phyloP scores from a whole-genome alignment of 306 rosid species.

The Macrotyloma uniflorum region DNA sequence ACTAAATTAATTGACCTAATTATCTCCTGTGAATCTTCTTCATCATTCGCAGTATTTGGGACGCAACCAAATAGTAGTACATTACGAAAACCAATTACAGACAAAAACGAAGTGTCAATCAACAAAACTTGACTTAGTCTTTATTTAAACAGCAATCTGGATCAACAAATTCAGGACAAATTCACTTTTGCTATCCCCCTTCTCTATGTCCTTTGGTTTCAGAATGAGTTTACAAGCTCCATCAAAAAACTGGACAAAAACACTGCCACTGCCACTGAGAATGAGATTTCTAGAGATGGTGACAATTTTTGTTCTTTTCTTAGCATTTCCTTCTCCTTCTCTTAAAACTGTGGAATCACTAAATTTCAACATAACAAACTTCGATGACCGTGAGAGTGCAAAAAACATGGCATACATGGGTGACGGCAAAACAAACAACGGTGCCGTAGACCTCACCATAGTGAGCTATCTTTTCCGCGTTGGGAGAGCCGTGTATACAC shows the following conservation, averaged over 20 bases:
- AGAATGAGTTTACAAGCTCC: not conserved
- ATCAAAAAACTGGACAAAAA: not conserved
- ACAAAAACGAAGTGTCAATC: too few relatives aligned
- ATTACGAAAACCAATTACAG: too few relatives aligned
- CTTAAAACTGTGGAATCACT: conserved; percentile 12
- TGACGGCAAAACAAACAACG: conserved; percentile 30
- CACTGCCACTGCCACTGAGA: not conserved
- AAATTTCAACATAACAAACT: conserved; percentile 43
- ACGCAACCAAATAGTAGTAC: too few relatives aligned
- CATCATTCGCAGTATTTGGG: too few relatives aligned
- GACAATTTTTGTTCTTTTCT: not conserved
- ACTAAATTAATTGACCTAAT: too few relatives aligned
- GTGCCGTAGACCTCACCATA: conserved; percentile 33
- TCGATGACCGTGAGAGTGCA: not conserved
- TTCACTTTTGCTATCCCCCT: not conserved
- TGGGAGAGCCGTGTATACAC: conserved; percentile 33
- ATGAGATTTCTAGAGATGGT: not conserved
- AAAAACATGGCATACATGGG: conserved; percentile 30
- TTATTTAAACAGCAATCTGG: not conserved
- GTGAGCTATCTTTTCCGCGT: conserved; percentile 31
- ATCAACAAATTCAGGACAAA: not conserved
- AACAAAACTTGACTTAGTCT: too few relatives aligned
- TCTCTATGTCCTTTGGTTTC: not conserved
- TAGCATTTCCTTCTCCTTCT: not conserved
- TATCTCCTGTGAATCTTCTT: too few relatives aligned